A percentile compares a stretch with the other conserved stretches of the same genome.
Evolutionary conservation across 2,329 filamentous ascomycete genomes (phyloP).

Genomic region (Amesomyces nigricolor): DNA sequence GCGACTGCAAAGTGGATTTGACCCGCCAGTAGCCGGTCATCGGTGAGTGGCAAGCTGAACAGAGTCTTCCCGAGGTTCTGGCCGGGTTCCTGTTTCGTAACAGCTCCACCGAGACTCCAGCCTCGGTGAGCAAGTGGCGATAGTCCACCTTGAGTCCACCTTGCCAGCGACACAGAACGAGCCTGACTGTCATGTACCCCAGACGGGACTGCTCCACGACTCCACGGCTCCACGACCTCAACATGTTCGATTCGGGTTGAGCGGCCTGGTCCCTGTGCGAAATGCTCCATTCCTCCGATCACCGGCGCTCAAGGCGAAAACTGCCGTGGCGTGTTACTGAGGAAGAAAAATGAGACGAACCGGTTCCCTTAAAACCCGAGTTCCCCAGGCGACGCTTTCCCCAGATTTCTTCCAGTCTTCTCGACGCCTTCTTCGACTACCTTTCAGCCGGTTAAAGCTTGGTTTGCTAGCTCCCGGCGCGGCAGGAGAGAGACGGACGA

Average conservation of each 20-base stretch:
- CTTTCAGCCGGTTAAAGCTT: conserved; percentile 1
- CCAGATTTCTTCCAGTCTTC: conserved; percentile 3
- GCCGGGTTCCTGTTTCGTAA: conserved; percentile 6
- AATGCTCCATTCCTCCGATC: conserved; percentile 6
- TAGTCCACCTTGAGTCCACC: background rate
- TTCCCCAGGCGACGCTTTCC: background rate
- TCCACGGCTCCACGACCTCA: conserved; percentile 11
- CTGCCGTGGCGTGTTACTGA: background rate
- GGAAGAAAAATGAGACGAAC: conserved; percentile 3
- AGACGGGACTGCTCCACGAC: conserved; percentile 4
- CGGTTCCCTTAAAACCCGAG: background rate
- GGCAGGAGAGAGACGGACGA: background rate
- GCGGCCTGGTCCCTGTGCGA: background rate
- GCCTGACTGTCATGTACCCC: conserved; percentile 9
- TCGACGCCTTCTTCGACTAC: background rate
- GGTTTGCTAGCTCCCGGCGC: background rate
- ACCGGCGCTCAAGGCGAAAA: conserved; percentile 4
- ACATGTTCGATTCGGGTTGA: background rate
- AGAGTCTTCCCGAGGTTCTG: background rate
- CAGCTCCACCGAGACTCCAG: conserved; percentile 6
- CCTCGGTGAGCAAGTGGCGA: conserved; percentile 13
- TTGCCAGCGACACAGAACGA: background rate
- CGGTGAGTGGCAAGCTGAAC: background rate
- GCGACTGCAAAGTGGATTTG: background rate
- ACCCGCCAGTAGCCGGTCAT: conserved; percentile 8